Evolutionary conservation across 202 grass and related monocot genomes (phyloP).

Genomic region (Musa balbisiana): DNA sequence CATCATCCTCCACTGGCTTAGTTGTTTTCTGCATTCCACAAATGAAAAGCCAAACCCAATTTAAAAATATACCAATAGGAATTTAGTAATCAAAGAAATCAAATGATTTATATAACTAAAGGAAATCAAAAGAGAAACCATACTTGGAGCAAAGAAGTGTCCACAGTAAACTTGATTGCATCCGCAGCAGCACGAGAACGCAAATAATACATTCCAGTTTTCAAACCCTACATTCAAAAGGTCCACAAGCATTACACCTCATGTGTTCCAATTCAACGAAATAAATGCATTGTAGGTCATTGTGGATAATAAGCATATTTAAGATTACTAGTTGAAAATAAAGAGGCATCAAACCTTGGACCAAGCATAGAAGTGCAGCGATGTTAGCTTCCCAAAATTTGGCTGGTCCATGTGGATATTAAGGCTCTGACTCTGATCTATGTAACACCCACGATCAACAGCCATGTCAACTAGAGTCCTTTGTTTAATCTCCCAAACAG

Average conservation of each 20-base stretch:
- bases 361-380: constrained; percentile 92
- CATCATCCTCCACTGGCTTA: constrained; percentile 34
- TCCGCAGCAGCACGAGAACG: constrained; percentile 84
- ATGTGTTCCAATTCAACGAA: no score
- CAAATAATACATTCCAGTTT: constrained; percentile 99
- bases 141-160: constrained; percentile 57
- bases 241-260: neutral
- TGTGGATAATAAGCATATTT: no score
- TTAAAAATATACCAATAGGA: neutral
- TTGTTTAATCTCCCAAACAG: constrained; percentile 99
- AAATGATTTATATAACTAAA: neutral
- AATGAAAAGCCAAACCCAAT: neutral
- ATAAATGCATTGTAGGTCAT: no score
- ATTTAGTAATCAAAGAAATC: neutral
- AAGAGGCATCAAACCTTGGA: constrained; percentile 50
- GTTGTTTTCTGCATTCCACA: constrained; percentile 34
- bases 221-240: constrained; percentile 54
- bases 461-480: constrained; percentile 98
- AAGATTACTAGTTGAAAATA: neutral
- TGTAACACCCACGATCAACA: constrained; percentile 88
- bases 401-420: constrained; percentile 98
- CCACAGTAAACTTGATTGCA: constrained; percentile 97
- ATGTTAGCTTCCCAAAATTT: constrained; percentile 92
- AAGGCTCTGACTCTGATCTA: constrained; percentile 96
- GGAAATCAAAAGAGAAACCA: neutral